These are phyloP conservation scores for Orbilia brochopaga DNA, from an alignment of 2,329 filamentous ascomycete genomes.

Conservation along the genomic window DNA sequence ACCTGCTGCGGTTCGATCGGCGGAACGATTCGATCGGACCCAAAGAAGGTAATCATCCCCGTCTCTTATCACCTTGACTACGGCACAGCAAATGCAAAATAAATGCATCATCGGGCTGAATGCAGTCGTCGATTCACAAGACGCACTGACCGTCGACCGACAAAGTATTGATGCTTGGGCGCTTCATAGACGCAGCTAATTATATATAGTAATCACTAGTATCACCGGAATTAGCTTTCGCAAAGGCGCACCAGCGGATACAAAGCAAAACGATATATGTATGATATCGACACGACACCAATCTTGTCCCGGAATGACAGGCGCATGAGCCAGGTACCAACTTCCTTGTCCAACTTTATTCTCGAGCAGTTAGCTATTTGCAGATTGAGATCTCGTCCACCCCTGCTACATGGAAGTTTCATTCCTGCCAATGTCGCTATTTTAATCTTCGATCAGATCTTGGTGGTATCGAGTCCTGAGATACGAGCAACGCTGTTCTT, in stretches of 20 bases:
- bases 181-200: not conserved
- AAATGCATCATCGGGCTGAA: too few relatives aligned
- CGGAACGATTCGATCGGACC: slow-evolving; percentile 36
- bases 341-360: not conserved
- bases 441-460: not conserved
- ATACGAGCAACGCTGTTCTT: not conserved
- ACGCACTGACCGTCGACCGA: not conserved
- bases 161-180: too few relatives aligned
- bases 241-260: not conserved
- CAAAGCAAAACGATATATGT: not conserved
- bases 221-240: not conserved
- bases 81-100: too few relatives aligned
- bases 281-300: not conserved
- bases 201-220: slow-evolving; percentile 3
- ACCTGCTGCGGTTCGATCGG: slow-evolving; percentile 31
- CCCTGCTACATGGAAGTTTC: not conserved
- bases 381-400: not conserved
- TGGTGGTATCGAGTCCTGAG: not conserved
- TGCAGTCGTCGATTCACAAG: too few relatives aligned
- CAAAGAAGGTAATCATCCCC: slow-evolving; percentile 34
- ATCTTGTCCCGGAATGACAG: not conserved
- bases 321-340: not conserved
- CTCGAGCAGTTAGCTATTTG: not conserved
- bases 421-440: not conserved
- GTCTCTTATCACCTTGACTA: slow-evolving; percentile 22